phyloP scores from a whole-genome alignment of 2,329 filamentous ascomycete species.

The Zarea fungicola region DNA sequence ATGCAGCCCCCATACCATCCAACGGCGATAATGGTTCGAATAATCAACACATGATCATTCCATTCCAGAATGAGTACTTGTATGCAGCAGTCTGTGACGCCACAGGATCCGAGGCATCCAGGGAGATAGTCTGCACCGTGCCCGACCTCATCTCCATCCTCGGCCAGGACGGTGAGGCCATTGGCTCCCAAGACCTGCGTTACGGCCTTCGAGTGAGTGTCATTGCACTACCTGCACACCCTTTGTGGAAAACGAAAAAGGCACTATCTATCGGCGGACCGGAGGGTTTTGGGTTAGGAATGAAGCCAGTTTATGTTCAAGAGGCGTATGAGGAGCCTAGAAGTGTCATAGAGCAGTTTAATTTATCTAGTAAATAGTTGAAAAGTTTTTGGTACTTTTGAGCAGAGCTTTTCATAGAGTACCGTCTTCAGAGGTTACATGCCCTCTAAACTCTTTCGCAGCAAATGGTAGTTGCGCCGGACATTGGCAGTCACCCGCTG shows the following conservation, averaged over 20 bases:
- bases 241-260: conserved; percentile 40
- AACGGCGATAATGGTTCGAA: not conserved
- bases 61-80: conserved; percentile 39
- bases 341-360: conserved; percentile 49
- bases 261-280: conserved; percentile 31
- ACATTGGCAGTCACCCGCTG: too few relatives aligned
- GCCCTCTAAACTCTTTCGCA: too few relatives aligned
- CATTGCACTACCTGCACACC: conserved; percentile 44
- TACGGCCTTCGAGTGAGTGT: conserved; percentile 48
- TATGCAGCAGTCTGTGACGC: conserved; percentile 31
- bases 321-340: conserved; percentile 36
- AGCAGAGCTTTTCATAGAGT: too few relatives aligned
- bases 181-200: conserved; percentile 45
- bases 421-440: too few relatives aligned
- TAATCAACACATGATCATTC: conserved; percentile 31
- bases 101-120: conserved; percentile 24
- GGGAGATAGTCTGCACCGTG: conserved; percentile 30
- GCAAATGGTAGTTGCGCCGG: too few relatives aligned
- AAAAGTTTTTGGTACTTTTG: too few relatives aligned
- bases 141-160: conserved; percentile 33
- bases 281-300: conserved; percentile 28
- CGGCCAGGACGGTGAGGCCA: conserved; percentile 41
- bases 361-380: too few relatives aligned
- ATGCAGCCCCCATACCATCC: conserved; percentile 5
- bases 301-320: conserved; percentile 13